Base-by-base conservation (phyloP, 495 filamentous ascomycete genomes). In the Sporormia fimetaria region DNA sequence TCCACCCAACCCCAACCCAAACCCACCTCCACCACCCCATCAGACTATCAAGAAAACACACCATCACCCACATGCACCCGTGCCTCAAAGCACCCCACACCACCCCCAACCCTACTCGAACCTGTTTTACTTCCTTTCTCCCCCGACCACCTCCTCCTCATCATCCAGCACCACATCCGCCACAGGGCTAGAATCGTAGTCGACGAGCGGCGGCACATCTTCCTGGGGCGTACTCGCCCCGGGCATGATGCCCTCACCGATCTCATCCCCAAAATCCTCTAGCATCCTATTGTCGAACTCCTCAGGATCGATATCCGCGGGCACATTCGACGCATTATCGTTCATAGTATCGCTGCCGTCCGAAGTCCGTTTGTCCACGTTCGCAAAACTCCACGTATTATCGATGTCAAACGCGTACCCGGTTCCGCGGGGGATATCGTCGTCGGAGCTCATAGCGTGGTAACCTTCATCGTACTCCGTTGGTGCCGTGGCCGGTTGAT, bases 181-280 rank as follows among this genome's bases (percentile, higher is more conserved):
- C 1, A 40, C 11, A n/a, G n/a, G n/a, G n/a, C n/a, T n/a, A n/a
- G n/a, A n/a, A n/a, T n/a, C n/a, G n/a, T 42, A 27, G 3, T 9
- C 20, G 9, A 35, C n/a, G 10, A 52, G 25, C 12, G 14, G 12
- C 21, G 48, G 48, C 25, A 47, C 23, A 14, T 37, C 42, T 20
- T 51, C 47, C 6, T 51, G 18, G 12, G 43, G 48, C 16, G 38
- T 44, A 6, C 39, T 25, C 25, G 28, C 22, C 12, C 39, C 46
- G 1, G 40, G 33, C 12, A 22, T 16, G 32, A 44, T 14, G 15
- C 32, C 22, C 25, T 33, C 26, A 29, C 23, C 16, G 10, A 47
- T 8, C 12, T 48, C 44, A 20, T 49, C 46, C 0, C 45, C 50
- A 40, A 54, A 54, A 24, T 54, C 50, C 44, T 54, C 39, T 28